Evolutionary conservation across 441 rosid species (phyloP).

Genomic region (Gossypium schwendimanii): DNA sequence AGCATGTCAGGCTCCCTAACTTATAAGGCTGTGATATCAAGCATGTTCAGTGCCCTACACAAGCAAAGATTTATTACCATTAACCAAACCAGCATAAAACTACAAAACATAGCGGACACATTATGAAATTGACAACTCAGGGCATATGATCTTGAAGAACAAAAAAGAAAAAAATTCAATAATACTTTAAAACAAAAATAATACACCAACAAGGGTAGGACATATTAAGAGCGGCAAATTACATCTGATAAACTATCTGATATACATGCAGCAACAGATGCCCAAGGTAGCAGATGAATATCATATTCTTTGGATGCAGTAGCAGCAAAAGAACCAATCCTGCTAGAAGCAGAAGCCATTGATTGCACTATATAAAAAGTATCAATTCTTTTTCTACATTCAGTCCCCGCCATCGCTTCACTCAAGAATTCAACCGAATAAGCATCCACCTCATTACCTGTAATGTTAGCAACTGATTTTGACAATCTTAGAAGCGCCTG

Average conservation of each 20-base stretch:
- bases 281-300: constrained; percentile 94
- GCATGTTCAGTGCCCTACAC: not conserved
- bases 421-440: constrained; percentile 69
- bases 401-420: constrained; percentile 46
- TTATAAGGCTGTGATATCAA: not conserved
- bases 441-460: constrained; percentile 52
- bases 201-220: not conserved
- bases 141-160: not conserved
- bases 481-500: constrained; percentile 74
- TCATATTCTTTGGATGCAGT: constrained; percentile 90
- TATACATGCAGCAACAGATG: constrained; percentile 89
- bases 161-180: not conserved
- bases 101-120: not conserved
- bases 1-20: constrained; percentile 2
- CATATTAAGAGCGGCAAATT: constrained; percentile 21
- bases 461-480: constrained; percentile 32
- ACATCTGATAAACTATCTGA: constrained; percentile 64
- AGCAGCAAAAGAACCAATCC: constrained; percentile 75
- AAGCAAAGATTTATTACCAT: not conserved
- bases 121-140: not conserved
- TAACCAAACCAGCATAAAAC: not conserved
- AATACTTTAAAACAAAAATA: not conserved
- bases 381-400: constrained; percentile 49
- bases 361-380: constrained; percentile 75
- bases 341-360: constrained; percentile 77